Evolutionary conservation across 768 basidiomycete species (phyloP), one percentile per base, ranked within the genome.

Genomic region (Termitomyces titanicus): DNA sequence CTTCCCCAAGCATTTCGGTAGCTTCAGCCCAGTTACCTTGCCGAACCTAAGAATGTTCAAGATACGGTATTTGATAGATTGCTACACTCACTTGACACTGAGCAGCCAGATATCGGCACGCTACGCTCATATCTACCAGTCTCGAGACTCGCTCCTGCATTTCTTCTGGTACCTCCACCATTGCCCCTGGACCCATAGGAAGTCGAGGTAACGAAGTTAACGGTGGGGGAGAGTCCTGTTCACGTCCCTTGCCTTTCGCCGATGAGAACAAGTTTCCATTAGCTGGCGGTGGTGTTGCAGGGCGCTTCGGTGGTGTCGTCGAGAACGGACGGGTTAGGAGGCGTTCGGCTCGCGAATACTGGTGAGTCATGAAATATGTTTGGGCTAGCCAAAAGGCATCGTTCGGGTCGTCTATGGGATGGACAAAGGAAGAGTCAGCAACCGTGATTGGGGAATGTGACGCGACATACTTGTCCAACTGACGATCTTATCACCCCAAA

Each of bases 311-410:
- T 4, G 76, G 74, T 33, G 77, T 67, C 9, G 78, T 79, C 6
- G 86, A 80, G 66, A 96, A 92, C 0, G 92, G 91, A n/a, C 92
- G 82, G 2, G 88, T 94, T 44, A 99, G 80, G 25, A 99, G 77
- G 44, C 88, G 83, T 69, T 98, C 94, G 10, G 97, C 95, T 45
- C 95, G 90, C 8, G 93, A 87, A 71, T 96, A 98, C 57, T 97
- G 92, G 63, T 95, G 87, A 3, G 89, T 94, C 77, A 95, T 89
- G 69, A 98, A 99, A 70, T 94, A 94, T 0, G 91, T 93, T 69
- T 99, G 97, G 3, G 97, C 95, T 20, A 99, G 83, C 97, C 97
- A 99, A 72, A 99, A 98, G 12, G 94, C 97, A 70, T 99, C 97
- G 67, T 98, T 97, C 29, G 94, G 88, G 64, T 98, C 93, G 59